Base-by-base conservation (phyloP, 345 rosid genomes). In the Pistacia integerrima region DNA sequence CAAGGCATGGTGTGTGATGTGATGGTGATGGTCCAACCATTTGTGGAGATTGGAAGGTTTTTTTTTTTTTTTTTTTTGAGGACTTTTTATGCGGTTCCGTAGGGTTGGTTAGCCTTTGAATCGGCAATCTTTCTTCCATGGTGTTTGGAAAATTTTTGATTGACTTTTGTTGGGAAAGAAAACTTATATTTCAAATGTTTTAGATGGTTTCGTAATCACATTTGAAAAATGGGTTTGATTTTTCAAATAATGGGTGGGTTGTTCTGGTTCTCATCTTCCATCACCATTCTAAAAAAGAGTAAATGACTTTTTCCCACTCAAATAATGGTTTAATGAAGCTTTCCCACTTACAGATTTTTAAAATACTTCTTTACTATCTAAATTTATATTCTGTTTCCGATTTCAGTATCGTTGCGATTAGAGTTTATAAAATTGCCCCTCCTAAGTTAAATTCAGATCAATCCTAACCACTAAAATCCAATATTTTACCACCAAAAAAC, bases 31-130 rank as follows among this genome's bases (percentile, higher is more conserved):
- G 52, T 65, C 48, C 22, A 16, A 10, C 30, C 4, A 35, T 4
- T 20, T 22, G 33, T 20, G 48, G 7, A 46, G 0, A 48, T 49
- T 67, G 18, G 56, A 68, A 46, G 18, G 70, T 65, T 69, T 35
- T 25, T 25, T n/a, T 22, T 22, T 22, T 22, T 22, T 22, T 22
- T 22, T 25, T 25, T 25, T 77, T 62, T 54, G 58, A 22, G 17
- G 74, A 41, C 61, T 35, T 64, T 41, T 64, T 1, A 13, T 33
- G 48, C 49, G 67, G 7, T 38, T 65, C 25, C 6, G n/a, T 7
- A 65, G 36, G 69, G 52, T 17, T 11, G 41, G 69, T 65, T 65
- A 7, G 69, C 69, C 48, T 66, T 18, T 18, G 66, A 62, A 62
- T 33, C 66, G 12, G 36, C 64, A 48, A 17, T 5, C 72, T 69